Percentiles rank a stretch among this genome's conserved stretches.
Evolutionary conservation across 768 basidiomycete species (phyloP).

Genomic region (Lactarius vividus): DNA sequence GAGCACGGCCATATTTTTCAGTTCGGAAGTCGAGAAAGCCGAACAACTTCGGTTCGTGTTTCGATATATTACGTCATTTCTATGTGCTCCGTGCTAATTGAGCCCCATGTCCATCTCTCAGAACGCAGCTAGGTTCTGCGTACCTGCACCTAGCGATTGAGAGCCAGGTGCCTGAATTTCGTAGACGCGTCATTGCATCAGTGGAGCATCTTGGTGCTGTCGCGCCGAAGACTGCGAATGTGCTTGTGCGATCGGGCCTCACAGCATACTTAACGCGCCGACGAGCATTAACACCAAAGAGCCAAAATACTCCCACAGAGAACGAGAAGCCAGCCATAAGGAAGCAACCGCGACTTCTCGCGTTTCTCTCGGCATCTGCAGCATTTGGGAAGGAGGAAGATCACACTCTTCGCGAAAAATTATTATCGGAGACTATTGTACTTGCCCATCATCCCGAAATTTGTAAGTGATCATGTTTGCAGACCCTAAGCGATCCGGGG

Average conservation of each 20-base stretch:
- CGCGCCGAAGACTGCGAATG: slow-evolving; percentile 49
- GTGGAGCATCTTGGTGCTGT: slow-evolving; percentile 40
- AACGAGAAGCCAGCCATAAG: slow-evolving; percentile 44
- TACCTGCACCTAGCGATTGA: slow-evolving; percentile 71
- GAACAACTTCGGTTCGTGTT: slow-evolving; percentile 52
- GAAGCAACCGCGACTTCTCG: slow-evolving; percentile 52
- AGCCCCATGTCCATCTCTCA: slow-evolving; percentile 31
- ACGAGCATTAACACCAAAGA: slow-evolving; percentile 32
- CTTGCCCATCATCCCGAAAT: slow-evolving; percentile 70
- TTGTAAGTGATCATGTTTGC: slow-evolving; percentile 41
- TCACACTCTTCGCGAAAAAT: slow-evolving; percentile 39
- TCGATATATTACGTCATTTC: background rate
- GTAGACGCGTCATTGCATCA: slow-evolving; percentile 45
- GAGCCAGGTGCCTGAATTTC: slow-evolving; percentile 49
- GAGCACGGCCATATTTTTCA: slow-evolving; percentile 47
- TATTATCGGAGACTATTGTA: slow-evolving; percentile 56
- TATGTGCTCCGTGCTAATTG: background rate
- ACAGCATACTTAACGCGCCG: slow-evolving; percentile 44
- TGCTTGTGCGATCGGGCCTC: slow-evolving; percentile 61
- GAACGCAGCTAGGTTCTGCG: slow-evolving; percentile 59
- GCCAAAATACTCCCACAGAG: slow-evolving; percentile 33
- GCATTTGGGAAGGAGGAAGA: slow-evolving; percentile 47
- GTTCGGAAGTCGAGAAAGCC: slow-evolving; percentile 49
- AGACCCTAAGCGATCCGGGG: background rate
- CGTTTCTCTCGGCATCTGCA: slow-evolving; percentile 52